phyloP scores from a whole-genome alignment of 495 filamentous ascomycete species.

The Hypoxylon crocopeplum region DNA sequence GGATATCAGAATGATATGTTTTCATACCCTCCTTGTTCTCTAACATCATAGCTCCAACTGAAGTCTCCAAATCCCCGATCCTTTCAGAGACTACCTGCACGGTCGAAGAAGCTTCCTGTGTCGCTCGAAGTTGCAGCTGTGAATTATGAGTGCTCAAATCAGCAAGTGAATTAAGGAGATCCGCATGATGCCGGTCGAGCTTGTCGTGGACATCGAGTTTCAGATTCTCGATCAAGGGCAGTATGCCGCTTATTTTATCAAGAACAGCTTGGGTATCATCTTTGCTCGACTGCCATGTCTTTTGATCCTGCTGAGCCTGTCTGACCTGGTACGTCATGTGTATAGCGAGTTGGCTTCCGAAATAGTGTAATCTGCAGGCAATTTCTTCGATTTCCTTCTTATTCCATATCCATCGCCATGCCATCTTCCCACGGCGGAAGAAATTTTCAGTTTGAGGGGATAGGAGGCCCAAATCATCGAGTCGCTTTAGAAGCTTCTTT shows the following conservation, averaged over 20 bases:
- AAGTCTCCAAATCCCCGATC: not conserved
- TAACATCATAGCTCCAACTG: not conserved
- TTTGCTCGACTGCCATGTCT: slow-evolving; percentile 2
- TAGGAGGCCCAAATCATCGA: not conserved
- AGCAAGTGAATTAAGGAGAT: not conserved
- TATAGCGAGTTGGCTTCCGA: not conserved
- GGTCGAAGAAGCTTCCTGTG: not conserved
- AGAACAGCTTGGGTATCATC: not conserved
- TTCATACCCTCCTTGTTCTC: not conserved
- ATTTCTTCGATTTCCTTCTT: slow-evolving; percentile 10
- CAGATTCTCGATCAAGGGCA: not conserved
- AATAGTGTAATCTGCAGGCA: not conserved
- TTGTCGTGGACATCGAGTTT: not conserved
- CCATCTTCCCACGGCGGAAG: not conserved
- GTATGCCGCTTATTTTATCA: not conserved
- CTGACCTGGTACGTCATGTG: slow-evolving; percentile 1
- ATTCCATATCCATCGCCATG: slow-evolving; percentile 9
- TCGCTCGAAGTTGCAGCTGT: not conserved
- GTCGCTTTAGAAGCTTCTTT: not conserved
- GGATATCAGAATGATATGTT: not conserved
- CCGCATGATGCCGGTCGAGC: not conserved
- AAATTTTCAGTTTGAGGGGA: not conserved
- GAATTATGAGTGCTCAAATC: not conserved
- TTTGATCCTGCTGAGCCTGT: not conserved
- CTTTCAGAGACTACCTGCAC: not conserved